These are phyloP conservation scores for Kluyveromyces wickerhamii DNA, from an alignment of 805 yeast species.

Conservation along the genomic window DNA sequence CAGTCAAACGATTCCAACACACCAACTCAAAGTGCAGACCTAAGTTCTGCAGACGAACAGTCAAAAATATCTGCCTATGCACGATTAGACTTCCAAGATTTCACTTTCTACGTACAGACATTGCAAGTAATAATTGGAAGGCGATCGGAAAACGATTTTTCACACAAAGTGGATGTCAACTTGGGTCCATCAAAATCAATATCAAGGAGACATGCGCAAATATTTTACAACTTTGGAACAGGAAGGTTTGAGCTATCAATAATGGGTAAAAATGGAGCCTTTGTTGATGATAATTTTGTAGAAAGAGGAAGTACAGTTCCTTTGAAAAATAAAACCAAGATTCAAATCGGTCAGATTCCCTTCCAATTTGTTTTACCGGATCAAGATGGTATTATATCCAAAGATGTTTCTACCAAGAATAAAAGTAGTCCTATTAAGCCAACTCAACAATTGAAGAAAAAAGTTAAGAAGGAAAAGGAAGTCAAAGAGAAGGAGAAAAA, in stretches of 20 bases:
- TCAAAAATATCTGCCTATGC: slow-evolving; percentile 48
- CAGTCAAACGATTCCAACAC: neutral
- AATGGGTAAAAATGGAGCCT: slow-evolving; percentile 93
- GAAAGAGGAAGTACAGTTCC: slow-evolving; percentile 92
- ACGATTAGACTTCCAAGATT: slow-evolving; percentile 80
- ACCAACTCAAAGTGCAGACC: slow-evolving; percentile 5
- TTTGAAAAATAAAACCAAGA: slow-evolving; percentile 66
- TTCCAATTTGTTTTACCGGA: slow-evolving; percentile 83
- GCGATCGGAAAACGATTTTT: slow-evolving; percentile 61
- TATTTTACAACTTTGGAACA: slow-evolving; percentile 92
- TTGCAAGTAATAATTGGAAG: slow-evolving; percentile 92
- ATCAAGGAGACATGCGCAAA: slow-evolving; percentile 89
- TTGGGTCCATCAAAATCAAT: slow-evolving; percentile 88
- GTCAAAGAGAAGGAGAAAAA: slow-evolving; percentile 40
- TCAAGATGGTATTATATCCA: slow-evolving; percentile 33
- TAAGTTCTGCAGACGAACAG: slow-evolving; percentile 21
- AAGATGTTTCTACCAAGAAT: slow-evolving; percentile 12
- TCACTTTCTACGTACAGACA: slow-evolving; percentile 93
- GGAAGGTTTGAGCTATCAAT: slow-evolving; percentile 89
- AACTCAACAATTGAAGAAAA: slow-evolving; percentile 27
- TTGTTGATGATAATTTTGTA: slow-evolving; percentile 84
- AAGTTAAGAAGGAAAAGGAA: slow-evolving; percentile 38
- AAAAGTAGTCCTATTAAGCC: slow-evolving; percentile 3
- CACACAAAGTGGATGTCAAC: slow-evolving; percentile 82
- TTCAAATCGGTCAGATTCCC: slow-evolving; percentile 89